phyloP scores from a whole-genome alignment of 768 basidiomycete species.

The Termitomyces sp. region DNA sequence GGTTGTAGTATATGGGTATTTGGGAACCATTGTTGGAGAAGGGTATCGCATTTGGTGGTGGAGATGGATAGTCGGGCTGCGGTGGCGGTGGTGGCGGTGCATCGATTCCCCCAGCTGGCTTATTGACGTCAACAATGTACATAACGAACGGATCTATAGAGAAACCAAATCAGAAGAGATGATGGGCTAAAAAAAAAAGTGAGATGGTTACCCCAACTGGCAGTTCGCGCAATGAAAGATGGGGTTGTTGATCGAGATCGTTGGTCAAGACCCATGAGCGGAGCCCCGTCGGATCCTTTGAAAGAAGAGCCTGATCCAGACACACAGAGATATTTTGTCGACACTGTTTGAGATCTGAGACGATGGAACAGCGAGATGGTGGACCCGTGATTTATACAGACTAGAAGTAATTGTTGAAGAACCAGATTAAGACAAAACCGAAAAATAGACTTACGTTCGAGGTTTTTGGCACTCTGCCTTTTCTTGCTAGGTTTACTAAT shows the following conservation, averaged over 20 bases:
- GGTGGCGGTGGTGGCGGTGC: constrained; percentile 78
- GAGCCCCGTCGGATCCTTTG: constrained; percentile 89
- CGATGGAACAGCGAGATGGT: constrained; percentile 96
- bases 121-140: constrained; percentile 94
- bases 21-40: constrained; percentile 82
- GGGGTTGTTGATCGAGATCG: constrained; percentile 71
- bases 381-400: constrained; percentile 94
- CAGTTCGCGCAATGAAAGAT: constrained; percentile 87
- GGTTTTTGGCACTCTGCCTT: constrained; percentile 89
- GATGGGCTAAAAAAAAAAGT: constrained; percentile 2
- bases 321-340: constrained; percentile 94
- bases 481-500: constrained; percentile 99
- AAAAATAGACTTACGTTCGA: constrained; percentile 67
- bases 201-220: constrained; percentile 73
- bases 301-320: constrained; percentile 91
- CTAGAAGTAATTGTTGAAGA: constrained; percentile 36
- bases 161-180: constrained; percentile 15
- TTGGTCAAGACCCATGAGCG: constrained; percentile 78
- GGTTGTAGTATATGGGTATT: constrained; percentile 94
- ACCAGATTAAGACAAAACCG: constrained; percentile 10
- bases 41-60: constrained; percentile 87
- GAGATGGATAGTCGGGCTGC: constrained; percentile 87
- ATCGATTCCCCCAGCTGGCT: constrained; percentile 75
- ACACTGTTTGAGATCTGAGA: constrained; percentile 92
- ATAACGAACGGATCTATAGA: constrained; percentile 85